phyloP scores from a whole-genome alignment of 331 rosid species.

The Saraca asoca region DNA sequence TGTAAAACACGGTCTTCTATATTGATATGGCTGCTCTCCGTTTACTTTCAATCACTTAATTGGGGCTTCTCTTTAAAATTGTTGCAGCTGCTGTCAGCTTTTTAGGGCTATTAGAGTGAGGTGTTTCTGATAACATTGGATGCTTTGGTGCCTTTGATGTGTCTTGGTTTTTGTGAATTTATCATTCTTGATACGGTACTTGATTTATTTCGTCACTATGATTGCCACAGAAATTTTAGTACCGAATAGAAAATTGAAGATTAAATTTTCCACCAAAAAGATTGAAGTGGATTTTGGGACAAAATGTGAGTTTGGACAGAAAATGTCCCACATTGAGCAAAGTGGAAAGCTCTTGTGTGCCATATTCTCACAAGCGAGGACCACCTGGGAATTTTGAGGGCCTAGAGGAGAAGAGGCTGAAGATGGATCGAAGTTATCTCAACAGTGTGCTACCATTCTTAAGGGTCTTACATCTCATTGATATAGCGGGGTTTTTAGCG shows the following conservation, averaged over 20 bases:
- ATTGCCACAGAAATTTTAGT: conserved; percentile 62
- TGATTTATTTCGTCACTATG: conserved; percentile 40
- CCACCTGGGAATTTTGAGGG: conserved; percentile 41
- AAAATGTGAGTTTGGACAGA: conserved; percentile 42
- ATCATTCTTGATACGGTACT: conserved; percentile 17
- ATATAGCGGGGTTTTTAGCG: conserved; percentile 65
- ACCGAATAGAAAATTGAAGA: conserved; percentile 52
- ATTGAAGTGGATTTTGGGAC: conserved; percentile 50
- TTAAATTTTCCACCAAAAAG: conserved; percentile 62
- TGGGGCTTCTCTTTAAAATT: background rate
- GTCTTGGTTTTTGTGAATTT: conserved; percentile 26
- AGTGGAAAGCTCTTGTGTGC: conserved; percentile 36
- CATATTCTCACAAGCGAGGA: conserved; percentile 55
- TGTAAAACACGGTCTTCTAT: too few relatives aligned
- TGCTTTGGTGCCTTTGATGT: conserved; percentile 20
- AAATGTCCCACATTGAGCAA: conserved; percentile 33
- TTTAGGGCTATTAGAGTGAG: background rate
- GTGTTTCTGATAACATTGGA: conserved; percentile 11
- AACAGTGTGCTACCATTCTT: conserved; percentile 58
- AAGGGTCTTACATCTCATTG: conserved; percentile 54
- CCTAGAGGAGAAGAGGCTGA: conserved; percentile 66
- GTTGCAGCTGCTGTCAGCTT: background rate
- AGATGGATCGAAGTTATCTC: conserved; percentile 57
- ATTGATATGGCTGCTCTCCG: background rate
- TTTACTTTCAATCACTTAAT: too few relatives aligned